A percentile compares a stretch with the other conserved stretches of the same genome.
These are phyloP conservation scores for Camellia lanceoleosa DNA, from an alignment of 148 eudicot genomes.

Conservation along the genomic window DNA sequence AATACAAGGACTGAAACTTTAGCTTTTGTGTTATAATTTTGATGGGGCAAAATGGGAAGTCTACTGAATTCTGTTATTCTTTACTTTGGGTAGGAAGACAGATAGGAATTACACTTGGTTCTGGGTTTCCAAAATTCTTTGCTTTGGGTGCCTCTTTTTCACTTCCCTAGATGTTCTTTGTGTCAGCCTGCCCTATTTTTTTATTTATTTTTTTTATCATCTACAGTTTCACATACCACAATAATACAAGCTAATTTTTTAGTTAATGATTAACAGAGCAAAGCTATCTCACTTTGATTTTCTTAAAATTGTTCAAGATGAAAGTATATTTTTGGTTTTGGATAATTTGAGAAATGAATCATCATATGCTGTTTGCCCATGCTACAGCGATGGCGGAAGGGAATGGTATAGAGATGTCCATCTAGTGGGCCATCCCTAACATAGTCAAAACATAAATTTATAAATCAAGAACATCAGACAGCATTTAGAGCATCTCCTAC, in stretches of 20 bases:
- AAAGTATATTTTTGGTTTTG: neutral
- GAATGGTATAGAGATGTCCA: neutral
- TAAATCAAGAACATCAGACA: neutral
- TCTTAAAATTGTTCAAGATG: neutral
- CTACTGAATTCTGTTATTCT: constrained; percentile 33
- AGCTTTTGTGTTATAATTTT: constrained; percentile 37
- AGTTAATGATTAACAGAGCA: neutral
- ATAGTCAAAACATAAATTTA: neutral
- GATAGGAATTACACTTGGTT: constrained; percentile 45
- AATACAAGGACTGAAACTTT: constrained; percentile 76
- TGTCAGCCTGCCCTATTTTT: constrained; percentile 34
- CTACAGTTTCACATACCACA: neutral
- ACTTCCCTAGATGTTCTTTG: constrained; percentile 76
- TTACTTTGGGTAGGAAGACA: constrained; percentile 42
- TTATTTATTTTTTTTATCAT: neutral
- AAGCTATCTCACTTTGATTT: constrained; percentile 2
- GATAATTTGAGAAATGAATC: constrained; percentile 9
- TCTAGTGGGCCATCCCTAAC: neutral
- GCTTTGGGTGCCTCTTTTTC: constrained; percentile 68
- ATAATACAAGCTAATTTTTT: neutral
- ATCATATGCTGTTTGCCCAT: neutral
- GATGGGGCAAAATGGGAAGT: constrained; percentile 12
- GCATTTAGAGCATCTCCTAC: too few species aligned
- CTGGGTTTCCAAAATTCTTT: constrained; percentile 43
- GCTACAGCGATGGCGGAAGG: neutral